These are phyloP conservation scores for Parachlorella kessleri DNA, from an alignment of 139 green algal genomes.

Conservation along the genomic window DNA sequence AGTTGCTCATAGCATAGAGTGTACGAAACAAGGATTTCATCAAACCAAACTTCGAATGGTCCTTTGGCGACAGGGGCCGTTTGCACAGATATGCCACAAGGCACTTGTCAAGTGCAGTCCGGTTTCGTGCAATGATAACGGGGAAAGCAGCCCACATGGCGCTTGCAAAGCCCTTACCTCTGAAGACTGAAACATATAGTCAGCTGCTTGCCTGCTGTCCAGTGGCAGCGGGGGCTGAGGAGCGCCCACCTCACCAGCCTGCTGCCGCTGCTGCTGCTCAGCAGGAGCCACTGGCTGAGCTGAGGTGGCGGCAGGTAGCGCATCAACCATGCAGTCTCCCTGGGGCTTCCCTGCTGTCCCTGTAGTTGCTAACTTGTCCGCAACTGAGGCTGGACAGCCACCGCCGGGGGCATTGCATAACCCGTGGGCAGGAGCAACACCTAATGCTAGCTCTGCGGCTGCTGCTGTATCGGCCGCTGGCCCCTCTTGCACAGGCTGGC, in stretches of 20 bases:
- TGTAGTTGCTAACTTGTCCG: not conserved
- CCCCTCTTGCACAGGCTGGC: not conserved
- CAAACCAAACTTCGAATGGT: too few species aligned
- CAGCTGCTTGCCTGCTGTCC: constrained; percentile 2
- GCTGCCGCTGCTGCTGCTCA: not conserved
- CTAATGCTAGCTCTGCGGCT: not conserved
- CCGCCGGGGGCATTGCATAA: too few species aligned
- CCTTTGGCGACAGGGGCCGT: not conserved
- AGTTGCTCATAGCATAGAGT: not conserved
- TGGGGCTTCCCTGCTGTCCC: not conserved
- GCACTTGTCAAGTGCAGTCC: not conserved
- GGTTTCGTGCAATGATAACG: not conserved
- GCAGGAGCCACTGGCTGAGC: not conserved
- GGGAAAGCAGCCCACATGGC: not conserved
- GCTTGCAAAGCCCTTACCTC: not conserved
- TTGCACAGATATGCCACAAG: not conserved
- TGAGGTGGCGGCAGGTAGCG: too few species aligned
- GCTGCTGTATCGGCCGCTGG: not conserved
- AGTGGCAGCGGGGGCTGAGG: not conserved
- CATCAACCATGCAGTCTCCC: too few species aligned
- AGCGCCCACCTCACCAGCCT: not conserved
- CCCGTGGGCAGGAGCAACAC: too few species aligned
- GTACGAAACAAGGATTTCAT: too few species aligned
- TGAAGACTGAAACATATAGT: not conserved
- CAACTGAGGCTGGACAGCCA: not conserved